Evolutionary conservation across 1,139 yeast species (phyloP), one percentile per base, ranked within the genome.

Genomic region (Yamadazyma kanchanaburiensis): DNA sequence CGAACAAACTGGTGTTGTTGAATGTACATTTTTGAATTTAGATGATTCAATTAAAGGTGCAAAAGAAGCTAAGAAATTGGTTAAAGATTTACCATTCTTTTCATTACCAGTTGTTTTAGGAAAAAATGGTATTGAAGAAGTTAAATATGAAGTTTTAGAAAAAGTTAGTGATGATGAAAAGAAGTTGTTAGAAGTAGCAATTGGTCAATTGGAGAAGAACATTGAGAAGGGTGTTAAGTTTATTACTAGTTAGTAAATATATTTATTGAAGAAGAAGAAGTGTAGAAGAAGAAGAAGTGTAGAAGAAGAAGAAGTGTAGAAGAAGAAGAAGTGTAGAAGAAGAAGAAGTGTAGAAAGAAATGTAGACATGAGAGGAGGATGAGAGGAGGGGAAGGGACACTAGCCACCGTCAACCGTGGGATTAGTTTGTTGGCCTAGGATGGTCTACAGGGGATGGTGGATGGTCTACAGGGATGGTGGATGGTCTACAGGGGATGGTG

Each of bases 101-200:
- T 87, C 97, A 26, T 80, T 95, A 49, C 88, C 86, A 51, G 95
- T 89, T 45, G 77, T 83, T 46, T 79, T 91, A 51, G 94, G 96
- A 49, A 82, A 84, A 60, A 68, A 80, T 43, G 99, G 99, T 72
- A 87, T 86, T 45, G 80, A 78, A 60, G 80, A 80, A 64, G 69
- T 68, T 32, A 53, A 65, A 43, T 65, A 63, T 43, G 62, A 63
- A 10, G 40, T 63, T 21, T 71, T 82, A 53, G 82, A 82, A 50
- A 50, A 65, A 40, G 54, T 77, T 45, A 61, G 77, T 33, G 65
- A 58, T 31, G 77, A 72, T 42, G 94, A 83, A 65, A 77, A 79
- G 68, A 80, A 77, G 54, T 75, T 89, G 68, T 73, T 94, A 56
- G 75, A 74, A 34, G 76, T 77, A 52, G 85, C 95, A 48, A 81